Base-by-base conservation (phyloP, 2,329 filamentous ascomycete genomes). In the Fusarium sp. region DNA sequence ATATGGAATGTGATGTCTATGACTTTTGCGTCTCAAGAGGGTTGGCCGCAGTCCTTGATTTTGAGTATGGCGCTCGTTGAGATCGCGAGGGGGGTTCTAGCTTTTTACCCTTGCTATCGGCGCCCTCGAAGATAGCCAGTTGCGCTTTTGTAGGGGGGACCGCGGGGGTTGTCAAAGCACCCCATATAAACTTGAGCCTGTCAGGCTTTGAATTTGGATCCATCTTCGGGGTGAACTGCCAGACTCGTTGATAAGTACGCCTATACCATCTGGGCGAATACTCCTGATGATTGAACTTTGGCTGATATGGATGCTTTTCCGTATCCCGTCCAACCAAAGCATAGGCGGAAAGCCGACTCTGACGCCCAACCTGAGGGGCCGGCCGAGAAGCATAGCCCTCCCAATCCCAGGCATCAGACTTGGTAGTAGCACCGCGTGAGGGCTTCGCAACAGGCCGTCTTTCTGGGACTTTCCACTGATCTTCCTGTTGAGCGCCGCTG, bases 91-190 rank as follows among this genome's bases (percentile, higher is more conserved):
- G 44, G 20, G 55, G 14, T 31, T 69, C 74, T 72, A 64, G 10
- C 83, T 9, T 73, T 69, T 7, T 69, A 60, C 67, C 60, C 26
- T 52, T 59, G n/a, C 26, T 45, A 38, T 85, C 79, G 12, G 87
- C 80, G 8, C 83, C 87, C 54, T 86, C 79, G 61, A 90, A 90
- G n/a, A 90, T 82, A 31, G 81, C 79, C 22, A 81, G 74, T 59
- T 87, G 84, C 5, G 75, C 77, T 5, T 76, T 61, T 1, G 80
- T 79, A 8, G 84, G 81, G 44, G 65, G 63, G 14, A 81, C 78
- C 6, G 83, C 66, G 38, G 75, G 70, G 13, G 70, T 70, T 26
- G 80, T 72, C 1, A 66, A 38, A 10, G 70, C 70, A 0, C 89
- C 89, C 88, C 89, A 91, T 48, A 79, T 78, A 42, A 88, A 82